Conservation (phyloP, 139 green algal genomes). For the Desmodesmus armatus region DNA sequence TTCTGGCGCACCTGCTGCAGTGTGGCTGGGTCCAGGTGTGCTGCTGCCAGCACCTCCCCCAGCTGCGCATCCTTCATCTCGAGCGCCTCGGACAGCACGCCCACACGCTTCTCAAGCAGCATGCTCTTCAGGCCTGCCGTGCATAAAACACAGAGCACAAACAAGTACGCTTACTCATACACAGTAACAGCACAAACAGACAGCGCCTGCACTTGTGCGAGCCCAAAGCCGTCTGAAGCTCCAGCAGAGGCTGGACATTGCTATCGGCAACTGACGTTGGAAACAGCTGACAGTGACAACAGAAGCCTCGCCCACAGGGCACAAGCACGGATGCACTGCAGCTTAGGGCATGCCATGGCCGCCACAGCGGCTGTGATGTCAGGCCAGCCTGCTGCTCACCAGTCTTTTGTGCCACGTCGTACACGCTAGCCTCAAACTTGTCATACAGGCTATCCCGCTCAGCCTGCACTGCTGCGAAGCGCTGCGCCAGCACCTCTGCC, state of each 20-base stretch:
- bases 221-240: no score
- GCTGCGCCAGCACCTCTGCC: slow-evolving; percentile 84
- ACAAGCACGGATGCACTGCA: no score
- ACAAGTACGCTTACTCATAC: no score
- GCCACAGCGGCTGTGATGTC: no score
- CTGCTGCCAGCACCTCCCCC: slow-evolving; percentile 83
- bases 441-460: slow-evolving; percentile 85
- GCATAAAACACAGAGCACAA: background rate
- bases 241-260: no score
- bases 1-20: slow-evolving; percentile 64
- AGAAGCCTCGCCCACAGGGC: no score
- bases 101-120: slow-evolving; percentile 79
- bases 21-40: slow-evolving; percentile 83
- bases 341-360: no score
- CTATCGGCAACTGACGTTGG: no score
- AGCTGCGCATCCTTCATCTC: slow-evolving; percentile 85
- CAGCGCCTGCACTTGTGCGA: no score
- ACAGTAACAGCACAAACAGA: no score
- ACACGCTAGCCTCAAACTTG: slow-evolving; percentile 82
- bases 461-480: slow-evolving; percentile 69
- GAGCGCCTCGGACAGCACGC: slow-evolving; percentile 69
- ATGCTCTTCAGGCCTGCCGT: slow-evolving; percentile 62
- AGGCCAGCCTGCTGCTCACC: no score
- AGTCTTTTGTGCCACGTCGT: slow-evolving; percentile 85
- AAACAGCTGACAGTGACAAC: no score